Percentiles rank a stretch among this genome's conserved stretches.
Conservation (phyloP, 2,329 filamentous ascomycete genomes). For the Cadophora sp. region DNA sequence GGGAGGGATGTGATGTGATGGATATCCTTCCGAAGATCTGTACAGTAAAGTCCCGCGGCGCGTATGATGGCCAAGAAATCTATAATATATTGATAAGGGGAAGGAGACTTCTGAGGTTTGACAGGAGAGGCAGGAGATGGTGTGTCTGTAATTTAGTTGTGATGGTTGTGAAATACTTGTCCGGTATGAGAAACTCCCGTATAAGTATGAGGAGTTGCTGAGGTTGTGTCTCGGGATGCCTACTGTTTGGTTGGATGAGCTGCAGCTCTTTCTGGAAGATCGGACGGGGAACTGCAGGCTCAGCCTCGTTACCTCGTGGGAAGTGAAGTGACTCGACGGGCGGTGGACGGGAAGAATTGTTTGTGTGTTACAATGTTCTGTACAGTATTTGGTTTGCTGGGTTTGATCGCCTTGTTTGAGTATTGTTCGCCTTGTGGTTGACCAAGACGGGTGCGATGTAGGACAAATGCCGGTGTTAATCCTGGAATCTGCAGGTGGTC, state of each 20-base stretch:
- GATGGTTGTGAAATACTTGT: background rate
- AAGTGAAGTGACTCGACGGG: background rate
- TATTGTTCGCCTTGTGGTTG: background rate
- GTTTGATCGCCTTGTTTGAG: slow-evolving; percentile 2
- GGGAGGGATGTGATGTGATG: too few relatives aligned
- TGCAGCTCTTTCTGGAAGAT: slow-evolving; percentile 5
- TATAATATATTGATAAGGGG: background rate
- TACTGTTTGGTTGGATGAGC: background rate
- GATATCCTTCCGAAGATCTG: too few relatives aligned
- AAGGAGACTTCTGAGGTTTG: slow-evolving; percentile 2
- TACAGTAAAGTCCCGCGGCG: background rate
- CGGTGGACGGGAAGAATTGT: background rate
- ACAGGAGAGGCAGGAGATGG: slow-evolving; percentile 3
- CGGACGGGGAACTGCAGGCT: slow-evolving; percentile 4
- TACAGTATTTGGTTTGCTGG: background rate
- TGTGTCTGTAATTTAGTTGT: background rate
- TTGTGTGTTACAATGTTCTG: background rate
- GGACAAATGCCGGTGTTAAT: slow-evolving; percentile 2
- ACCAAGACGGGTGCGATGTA: background rate
- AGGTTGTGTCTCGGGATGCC: background rate
- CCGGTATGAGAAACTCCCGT: too few relatives aligned
- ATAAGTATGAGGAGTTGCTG: background rate
- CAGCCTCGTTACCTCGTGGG: background rate
- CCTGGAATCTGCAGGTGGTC: background rate
- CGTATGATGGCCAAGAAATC: slow-evolving; percentile 1